Evolutionary conservation across 345 rosid species (phyloP).

Genomic region (Litchi chinensis): DNA sequence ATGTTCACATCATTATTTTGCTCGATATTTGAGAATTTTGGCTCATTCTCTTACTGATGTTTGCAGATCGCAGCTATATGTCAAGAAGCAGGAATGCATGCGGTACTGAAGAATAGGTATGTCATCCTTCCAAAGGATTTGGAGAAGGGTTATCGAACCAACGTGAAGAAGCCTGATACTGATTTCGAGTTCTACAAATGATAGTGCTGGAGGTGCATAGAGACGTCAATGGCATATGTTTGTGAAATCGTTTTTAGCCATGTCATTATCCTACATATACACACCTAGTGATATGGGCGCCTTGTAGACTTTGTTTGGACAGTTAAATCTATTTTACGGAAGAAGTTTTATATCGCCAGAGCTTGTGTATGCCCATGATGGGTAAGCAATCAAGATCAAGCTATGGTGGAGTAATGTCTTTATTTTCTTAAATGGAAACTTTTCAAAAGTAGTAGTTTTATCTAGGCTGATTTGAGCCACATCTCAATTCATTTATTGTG

Average conservation of each 20-base stretch:
- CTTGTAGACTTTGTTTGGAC: background rate
- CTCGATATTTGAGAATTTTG: background rate
- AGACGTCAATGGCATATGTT: background rate
- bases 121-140: slow-evolving; percentile 95
- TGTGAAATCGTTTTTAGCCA: background rate
- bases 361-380: too few relatives aligned
- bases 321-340: background rate
- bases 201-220: slow-evolving; percentile 20
- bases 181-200: slow-evolving; percentile 95
- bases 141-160: slow-evolving; percentile 96
- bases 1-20: background rate
- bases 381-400: too few relatives aligned
- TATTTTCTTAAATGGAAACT: too few relatives aligned
- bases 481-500: too few relatives aligned
- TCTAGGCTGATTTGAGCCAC: too few relatives aligned
- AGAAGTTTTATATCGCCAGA: background rate
- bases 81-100: slow-evolving; percentile 99
- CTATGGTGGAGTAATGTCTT: too few relatives aligned
- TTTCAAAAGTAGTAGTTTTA: too few relatives aligned
- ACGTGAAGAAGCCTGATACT: slow-evolving; percentile 97
- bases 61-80: slow-evolving; percentile 90
- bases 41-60: background rate
- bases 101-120: slow-evolving; percentile 93
- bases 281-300: background rate
- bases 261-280: background rate